phyloP scores from a whole-genome alignment of 176 grass and related monocot species.

The Lolium multiflorum region DNA sequence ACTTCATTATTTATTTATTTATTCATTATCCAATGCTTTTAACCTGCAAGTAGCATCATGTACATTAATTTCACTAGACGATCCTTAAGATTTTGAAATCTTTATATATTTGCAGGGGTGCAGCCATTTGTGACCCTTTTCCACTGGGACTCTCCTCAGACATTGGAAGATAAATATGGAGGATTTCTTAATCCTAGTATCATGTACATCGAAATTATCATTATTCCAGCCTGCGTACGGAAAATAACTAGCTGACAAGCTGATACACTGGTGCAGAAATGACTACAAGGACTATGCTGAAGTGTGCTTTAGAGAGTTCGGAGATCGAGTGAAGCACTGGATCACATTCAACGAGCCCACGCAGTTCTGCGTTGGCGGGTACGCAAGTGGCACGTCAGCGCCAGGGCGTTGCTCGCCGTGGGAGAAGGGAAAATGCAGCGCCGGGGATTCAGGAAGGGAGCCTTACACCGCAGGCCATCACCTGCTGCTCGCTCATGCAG shows the following conservation, averaged over 20 bases:
- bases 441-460: constrained; percentile 56
- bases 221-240: not conserved
- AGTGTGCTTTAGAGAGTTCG: constrained; percentile 61
- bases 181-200: constrained; percentile 56
- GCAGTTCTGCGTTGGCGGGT: not conserved
- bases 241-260: not conserved
- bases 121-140: constrained; percentile 63
- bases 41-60: not conserved
- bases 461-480: constrained; percentile 59
- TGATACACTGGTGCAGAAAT: constrained; percentile 30
- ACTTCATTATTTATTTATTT: too few species aligned
- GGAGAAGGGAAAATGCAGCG: constrained; percentile 39
- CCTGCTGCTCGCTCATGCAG: constrained; percentile 53
- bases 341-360: constrained; percentile 70
- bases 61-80: not conserved
- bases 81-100: not conserved
- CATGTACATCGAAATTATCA: constrained; percentile 22
- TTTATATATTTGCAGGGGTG: constrained; percentile 34
- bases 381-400: not conserved
- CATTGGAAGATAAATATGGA: constrained; percentile 58
- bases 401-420: constrained; percentile 52
- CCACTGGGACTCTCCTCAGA: constrained; percentile 65
- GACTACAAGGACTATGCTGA: constrained; percentile 50
- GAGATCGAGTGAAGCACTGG: constrained; percentile 66
- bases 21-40: not conserved